Percentiles rank a stretch among this genome's conserved stretches.
These are phyloP conservation scores for Aspergillus carlsbadensis DNA, from an alignment of 495 filamentous ascomycete species.

Conservation along the genomic window DNA sequence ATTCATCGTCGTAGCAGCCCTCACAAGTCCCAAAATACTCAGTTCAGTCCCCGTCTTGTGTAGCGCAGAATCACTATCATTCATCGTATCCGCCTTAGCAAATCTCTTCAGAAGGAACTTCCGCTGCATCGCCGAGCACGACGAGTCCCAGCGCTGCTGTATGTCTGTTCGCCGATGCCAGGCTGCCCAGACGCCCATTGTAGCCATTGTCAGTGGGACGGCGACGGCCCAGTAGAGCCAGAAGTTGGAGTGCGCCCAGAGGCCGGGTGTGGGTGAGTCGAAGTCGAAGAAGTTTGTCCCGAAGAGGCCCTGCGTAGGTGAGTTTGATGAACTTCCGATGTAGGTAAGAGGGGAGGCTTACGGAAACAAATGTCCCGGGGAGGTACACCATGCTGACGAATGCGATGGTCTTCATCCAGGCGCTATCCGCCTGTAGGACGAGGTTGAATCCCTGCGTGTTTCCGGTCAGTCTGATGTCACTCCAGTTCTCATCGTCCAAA, in stretches of 20 bases:
- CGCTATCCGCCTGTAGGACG: constrained; percentile 1
- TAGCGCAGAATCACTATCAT: too few relatives aligned
- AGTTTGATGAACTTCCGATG: too few relatives aligned
- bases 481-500: too few relatives aligned
- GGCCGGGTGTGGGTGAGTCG: not conserved
- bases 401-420: constrained; percentile 4
- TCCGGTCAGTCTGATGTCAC: not conserved
- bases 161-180: too few relatives aligned
- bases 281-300: constrained; percentile 8
- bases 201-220: not conserved
- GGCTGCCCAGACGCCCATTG: too few relatives aligned
- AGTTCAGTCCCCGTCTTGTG: too few relatives aligned
- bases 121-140: too few relatives aligned
- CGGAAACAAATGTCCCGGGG: constrained; percentile 7
- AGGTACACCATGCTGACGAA: constrained; percentile 7
- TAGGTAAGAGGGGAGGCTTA: not conserved
- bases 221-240: constrained; percentile 6
- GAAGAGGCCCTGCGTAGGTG: not conserved
- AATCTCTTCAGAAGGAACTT: too few relatives aligned
- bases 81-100: too few relatives aligned
- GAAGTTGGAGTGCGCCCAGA: not conserved
- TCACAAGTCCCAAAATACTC: too few relatives aligned
- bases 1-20: too few relatives aligned
- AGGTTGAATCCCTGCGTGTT: not conserved
- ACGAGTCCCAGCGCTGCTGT: too few relatives aligned